These are phyloP conservation scores for Mortierella sp. DNA, from an alignment of 371 early-diverging fungal species.

Conservation along the genomic window DNA sequence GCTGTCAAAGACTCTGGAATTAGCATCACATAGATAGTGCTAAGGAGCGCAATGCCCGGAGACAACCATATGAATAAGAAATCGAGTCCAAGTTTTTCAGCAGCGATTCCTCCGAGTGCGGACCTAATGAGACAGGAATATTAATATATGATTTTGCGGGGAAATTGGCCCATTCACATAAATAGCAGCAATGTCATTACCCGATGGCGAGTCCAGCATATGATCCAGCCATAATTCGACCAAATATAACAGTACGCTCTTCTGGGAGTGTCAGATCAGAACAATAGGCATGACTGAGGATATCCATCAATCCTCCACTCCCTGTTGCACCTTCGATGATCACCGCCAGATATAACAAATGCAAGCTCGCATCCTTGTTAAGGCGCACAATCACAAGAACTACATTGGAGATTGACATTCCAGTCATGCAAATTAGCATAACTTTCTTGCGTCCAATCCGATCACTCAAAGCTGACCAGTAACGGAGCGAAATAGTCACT, in stretches of 20 bases:
- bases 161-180: too few species aligned
- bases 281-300: conserved; percentile 29
- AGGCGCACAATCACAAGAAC: conserved; percentile 16
- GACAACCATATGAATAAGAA: conserved; percentile 21
- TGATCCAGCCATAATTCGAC: conserved; percentile 23
- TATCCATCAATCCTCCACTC: conserved; percentile 9
- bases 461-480: conserved; percentile 34
- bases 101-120: conserved; percentile 14
- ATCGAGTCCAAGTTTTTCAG: conserved; percentile 13
- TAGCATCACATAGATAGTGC: conserved; percentile 15
- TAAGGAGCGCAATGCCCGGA: conserved; percentile 7
- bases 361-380: conserved; percentile 19
- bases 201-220: conserved; percentile 40
- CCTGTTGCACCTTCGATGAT: conserved; percentile 30
- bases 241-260: conserved; percentile 43
- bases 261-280: conserved; percentile 29
- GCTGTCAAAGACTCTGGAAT: conserved; percentile 34
- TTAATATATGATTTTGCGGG: background rate
- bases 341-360: conserved; percentile 21
- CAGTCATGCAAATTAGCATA: conserved; percentile 16
- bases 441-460: conserved; percentile 26
- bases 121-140: conserved; percentile 7
- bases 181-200: conserved; percentile 4
- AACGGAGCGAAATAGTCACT: conserved; percentile 34
- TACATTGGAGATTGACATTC: background rate